Conservation (phyloP, 768 basidiomycete genomes). For the Exsudoporus frostii region DNA sequence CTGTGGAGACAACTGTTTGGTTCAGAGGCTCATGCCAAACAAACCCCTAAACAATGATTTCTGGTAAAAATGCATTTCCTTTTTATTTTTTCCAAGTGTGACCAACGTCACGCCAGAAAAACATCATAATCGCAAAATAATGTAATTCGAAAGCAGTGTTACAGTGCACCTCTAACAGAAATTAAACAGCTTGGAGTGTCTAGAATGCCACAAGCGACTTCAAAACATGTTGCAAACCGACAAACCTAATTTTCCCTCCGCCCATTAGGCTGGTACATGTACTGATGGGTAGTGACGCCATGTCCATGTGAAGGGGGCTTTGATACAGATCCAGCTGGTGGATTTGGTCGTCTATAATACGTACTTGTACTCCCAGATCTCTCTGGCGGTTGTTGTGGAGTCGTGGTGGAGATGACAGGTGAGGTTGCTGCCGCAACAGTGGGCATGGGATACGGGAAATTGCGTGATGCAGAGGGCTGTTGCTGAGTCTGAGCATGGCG, state of each 20-base stretch:
- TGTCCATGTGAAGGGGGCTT: constrained; percentile 24
- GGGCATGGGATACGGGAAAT: constrained; percentile 69
- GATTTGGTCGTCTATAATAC: constrained; percentile 54
- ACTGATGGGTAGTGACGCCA: constrained; percentile 37
- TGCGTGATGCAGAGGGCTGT: constrained; percentile 23
- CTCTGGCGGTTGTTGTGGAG: constrained; percentile 37
- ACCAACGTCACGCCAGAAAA: constrained; percentile 18
- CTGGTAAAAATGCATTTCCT: not conserved
- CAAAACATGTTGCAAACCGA: constrained; percentile 3
- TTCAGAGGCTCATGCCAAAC: constrained; percentile 27
- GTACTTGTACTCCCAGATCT: constrained; percentile 33
- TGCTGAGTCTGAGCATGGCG: constrained; percentile 32
- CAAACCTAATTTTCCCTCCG: constrained; percentile 26
- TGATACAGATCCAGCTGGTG: constrained; percentile 20
- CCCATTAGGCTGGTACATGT: constrained; percentile 47
- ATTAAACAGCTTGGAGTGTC: constrained; percentile 4
- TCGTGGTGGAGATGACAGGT: constrained; percentile 46
- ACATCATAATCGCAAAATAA: constrained; percentile 9
- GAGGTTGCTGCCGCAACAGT: constrained; percentile 63
- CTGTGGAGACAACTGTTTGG: constrained; percentile 18
- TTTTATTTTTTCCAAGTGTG: constrained; percentile 8
- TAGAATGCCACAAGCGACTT: constrained; percentile 1
- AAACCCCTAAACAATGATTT: constrained; percentile 4
- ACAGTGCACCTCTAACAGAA: constrained; percentile 1
- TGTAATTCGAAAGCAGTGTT: constrained; percentile 11